Evolutionary conservation across 805 yeast species (phyloP), one percentile per base, ranked within the genome.

Genomic region (Candida nemodendra): DNA sequence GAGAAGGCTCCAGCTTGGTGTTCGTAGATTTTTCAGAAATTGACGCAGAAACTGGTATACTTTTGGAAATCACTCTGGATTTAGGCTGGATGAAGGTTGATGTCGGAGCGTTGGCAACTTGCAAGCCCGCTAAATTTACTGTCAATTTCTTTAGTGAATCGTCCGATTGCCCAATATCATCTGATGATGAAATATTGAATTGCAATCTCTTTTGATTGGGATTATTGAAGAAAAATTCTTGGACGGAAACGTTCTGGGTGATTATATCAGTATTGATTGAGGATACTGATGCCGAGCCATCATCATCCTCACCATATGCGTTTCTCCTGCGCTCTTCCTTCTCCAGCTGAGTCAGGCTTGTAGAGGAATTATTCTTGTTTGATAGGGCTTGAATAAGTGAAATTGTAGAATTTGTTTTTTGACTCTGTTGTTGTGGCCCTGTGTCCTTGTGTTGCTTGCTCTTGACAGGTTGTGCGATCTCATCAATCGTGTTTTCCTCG

Each of bases 141-240:
- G 32, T 27, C 21, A 44, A 29, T 12, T 32, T 35, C 7, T 36
- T 38, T 3, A 33, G 13, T 11, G 37, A 24, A 16, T 46, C 45
- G n/a, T 39, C 45, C 9, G 27, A 28, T 19, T 30, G 43, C 30
- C 22, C 42, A 33, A 27, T 44, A 38, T 30, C 40, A 17, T 33
- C 42, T 3, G 39, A 26, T 12, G 53, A 33, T 9, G 51, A 37
- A 9, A 45, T 34, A 37, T 44, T 41, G 8, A 45, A 27, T 1
- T 47, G 33, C 32, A 40, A 30, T 26, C 43, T 45, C 27, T 39
- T 42, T 13, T 41, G 44, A 27, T 45, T 45, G 22, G 65, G 64
- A 34, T 56, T 59, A 34, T 62, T 59, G 39, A 68, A 67, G 51
- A 79, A 78, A 50, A 77, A 76, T 30, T 76, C 80, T 47, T 76